These are phyloP conservation scores for Gossypium raimondii DNA, from an alignment of 345 rosid species.

Conservation along the genomic window DNA sequence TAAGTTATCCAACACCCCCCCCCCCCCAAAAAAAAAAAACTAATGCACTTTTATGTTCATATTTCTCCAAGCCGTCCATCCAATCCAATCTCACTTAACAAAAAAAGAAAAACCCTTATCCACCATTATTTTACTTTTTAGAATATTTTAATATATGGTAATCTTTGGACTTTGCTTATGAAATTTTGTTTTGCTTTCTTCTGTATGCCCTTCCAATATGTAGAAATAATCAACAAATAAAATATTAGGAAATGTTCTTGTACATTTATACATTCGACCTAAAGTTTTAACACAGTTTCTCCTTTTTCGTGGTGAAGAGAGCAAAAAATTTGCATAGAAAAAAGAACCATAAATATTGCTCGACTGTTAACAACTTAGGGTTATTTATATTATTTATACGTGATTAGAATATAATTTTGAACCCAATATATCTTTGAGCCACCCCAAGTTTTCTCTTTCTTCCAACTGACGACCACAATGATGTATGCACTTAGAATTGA, in stretches of 20 bases:
- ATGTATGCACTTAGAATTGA: not conserved
- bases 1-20: not conserved
- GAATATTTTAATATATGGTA: no score
- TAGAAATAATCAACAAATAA: no score
- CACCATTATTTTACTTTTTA: no score
- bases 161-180: no score
- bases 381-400: not conserved
- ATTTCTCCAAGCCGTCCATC: not conserved
- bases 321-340: not conserved
- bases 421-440: not conserved
- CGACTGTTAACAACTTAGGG: not conserved
- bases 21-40: not conserved
- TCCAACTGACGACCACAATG: not conserved
- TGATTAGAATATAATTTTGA: not conserved
- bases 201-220: no score
- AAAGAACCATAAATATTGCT: not conserved
- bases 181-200: no score
- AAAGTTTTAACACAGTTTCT: not conserved
- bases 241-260: not conserved
- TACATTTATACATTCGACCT: not conserved
- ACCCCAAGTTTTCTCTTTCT: not conserved
- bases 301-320: no score
- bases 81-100: not conserved
- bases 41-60: not conserved
- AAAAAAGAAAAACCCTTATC: no score